Conservation (phyloP, 805 yeast species). For the Metschnikowia rubicola region DNA sequence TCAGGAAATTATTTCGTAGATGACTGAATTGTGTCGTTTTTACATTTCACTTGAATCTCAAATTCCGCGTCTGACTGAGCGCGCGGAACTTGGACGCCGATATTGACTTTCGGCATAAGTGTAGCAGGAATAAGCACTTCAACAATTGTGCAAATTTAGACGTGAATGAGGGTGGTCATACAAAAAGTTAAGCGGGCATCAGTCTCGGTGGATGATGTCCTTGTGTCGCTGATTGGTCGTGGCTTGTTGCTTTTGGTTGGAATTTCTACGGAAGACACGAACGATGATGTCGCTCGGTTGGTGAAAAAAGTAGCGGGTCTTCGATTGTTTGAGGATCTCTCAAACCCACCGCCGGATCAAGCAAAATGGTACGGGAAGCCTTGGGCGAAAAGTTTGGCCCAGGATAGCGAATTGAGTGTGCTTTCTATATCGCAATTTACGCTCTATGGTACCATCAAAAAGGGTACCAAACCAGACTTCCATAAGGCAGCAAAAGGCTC, state of each 20-base stretch:
- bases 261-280: constrained; percentile 71
- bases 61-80: too few relatives aligned
- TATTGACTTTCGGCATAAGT: too few relatives aligned
- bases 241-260: constrained; percentile 87
- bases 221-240: constrained; percentile 69
- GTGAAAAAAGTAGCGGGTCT: constrained; percentile 64
- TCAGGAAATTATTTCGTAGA: too few relatives aligned
- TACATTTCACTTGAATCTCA: too few relatives aligned
- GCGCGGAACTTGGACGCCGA: too few relatives aligned
- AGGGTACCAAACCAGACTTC: constrained; percentile 94
- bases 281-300: constrained; percentile 65
- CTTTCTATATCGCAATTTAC: constrained; percentile 93
- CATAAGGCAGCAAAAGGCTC: constrained; percentile 86
- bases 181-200: constrained; percentile 89
- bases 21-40: too few relatives aligned
- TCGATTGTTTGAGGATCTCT: constrained; percentile 66
- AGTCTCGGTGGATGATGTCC: constrained; percentile 71
- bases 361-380: constrained; percentile 52
- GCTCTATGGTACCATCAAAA: constrained; percentile 74
- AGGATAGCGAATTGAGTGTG: constrained; percentile 67
- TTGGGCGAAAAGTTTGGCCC: constrained; percentile 68
- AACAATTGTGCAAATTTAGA: too few relatives aligned
- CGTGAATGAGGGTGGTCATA: constrained; percentile 77
- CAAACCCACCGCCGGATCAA: constrained; percentile 40
- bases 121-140: too few relatives aligned